Conservation (phyloP, 352 stramenopile species). For the Phytophthora lateralis region DNA sequence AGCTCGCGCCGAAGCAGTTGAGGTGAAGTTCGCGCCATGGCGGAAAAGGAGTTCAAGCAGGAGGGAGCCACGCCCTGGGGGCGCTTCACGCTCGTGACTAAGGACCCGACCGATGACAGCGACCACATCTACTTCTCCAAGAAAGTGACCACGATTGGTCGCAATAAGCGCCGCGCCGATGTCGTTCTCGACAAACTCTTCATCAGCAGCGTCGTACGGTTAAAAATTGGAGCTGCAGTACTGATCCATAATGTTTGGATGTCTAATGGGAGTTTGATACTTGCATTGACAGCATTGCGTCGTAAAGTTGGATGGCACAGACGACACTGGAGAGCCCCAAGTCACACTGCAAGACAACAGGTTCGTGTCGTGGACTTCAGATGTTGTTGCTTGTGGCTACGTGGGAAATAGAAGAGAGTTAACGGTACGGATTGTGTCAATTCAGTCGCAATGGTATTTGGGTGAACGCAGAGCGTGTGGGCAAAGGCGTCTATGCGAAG, state of each 20-base stretch:
- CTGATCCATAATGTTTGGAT: not conserved
- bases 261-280: not conserved
- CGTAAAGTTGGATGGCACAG: conserved; percentile 41
- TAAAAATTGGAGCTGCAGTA: conserved; percentile 1
- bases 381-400: not conserved
- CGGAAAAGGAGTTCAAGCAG: conserved; percentile 9
- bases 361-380: conserved; percentile 25
- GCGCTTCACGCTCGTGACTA: conserved; percentile 67
- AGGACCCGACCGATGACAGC: conserved; percentile 50
- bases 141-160: conserved; percentile 55
- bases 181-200: conserved; percentile 60
- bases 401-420: not conserved
- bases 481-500: conserved; percentile 37
- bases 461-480: conserved; percentile 65
- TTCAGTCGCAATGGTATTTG: conserved; percentile 73
- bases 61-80: conserved; percentile 45
- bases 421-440: not conserved
- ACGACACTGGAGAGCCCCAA: conserved; percentile 32
- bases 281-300: conserved; percentile 56
- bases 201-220: conserved; percentile 71
- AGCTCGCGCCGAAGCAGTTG: conserved; percentile 6
- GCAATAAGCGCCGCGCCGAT: conserved; percentile 51
- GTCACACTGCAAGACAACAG: conserved; percentile 63
- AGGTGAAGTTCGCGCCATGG: conserved; percentile 11
- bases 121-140: conserved; percentile 71